A percentile compares a stretch with the other conserved stretches of the same genome.
Evolutionary conservation across 2,329 filamentous ascomycete genomes (phyloP).

Genomic region (Periconia sp.): DNA sequence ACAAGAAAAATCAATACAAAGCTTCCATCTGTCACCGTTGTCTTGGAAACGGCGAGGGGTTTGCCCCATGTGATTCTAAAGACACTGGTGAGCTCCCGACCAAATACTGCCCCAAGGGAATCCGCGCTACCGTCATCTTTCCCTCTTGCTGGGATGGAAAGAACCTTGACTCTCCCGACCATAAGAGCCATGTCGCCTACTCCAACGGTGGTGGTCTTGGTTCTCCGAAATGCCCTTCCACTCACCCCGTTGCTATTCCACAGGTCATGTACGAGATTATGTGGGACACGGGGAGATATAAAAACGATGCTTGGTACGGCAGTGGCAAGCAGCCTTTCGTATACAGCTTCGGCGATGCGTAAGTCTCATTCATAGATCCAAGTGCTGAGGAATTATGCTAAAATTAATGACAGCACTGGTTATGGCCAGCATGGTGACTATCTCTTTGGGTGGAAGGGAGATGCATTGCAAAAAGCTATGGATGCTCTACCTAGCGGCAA

Average conservation of each 20-base stretch:
- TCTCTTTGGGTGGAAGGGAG: conserved; percentile 37
- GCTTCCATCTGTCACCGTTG: conserved; percentile 26
- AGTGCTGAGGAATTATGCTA: too few species aligned
- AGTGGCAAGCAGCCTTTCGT: conserved; percentile 35
- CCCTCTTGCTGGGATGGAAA: conserved; percentile 75
- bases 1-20: conserved; percentile 28
- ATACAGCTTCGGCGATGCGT: conserved; percentile 35
- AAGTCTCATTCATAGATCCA: conserved; percentile 8
- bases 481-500: conserved; percentile 34
- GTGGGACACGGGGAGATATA: conserved; percentile 48
- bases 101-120: conserved; percentile 81
- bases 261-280: conserved; percentile 54
- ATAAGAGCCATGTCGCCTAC: conserved; percentile 70
- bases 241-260: conserved; percentile 52
- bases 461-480: conserved; percentile 36
- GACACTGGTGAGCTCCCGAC: conserved; percentile 49
- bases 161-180: conserved; percentile 58
- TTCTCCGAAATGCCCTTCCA: conserved; percentile 54
- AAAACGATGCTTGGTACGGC: conserved; percentile 26
- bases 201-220: conserved; percentile 49
- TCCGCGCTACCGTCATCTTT: conserved; percentile 72
- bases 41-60: conserved; percentile 28
- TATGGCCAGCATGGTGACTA: conserved; percentile 30
- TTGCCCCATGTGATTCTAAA: conserved; percentile 30
- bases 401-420: conserved; percentile 4